Base-by-base conservation (phyloP, 495 filamentous ascomycete species). In the Articulospora tetracladia region DNA sequence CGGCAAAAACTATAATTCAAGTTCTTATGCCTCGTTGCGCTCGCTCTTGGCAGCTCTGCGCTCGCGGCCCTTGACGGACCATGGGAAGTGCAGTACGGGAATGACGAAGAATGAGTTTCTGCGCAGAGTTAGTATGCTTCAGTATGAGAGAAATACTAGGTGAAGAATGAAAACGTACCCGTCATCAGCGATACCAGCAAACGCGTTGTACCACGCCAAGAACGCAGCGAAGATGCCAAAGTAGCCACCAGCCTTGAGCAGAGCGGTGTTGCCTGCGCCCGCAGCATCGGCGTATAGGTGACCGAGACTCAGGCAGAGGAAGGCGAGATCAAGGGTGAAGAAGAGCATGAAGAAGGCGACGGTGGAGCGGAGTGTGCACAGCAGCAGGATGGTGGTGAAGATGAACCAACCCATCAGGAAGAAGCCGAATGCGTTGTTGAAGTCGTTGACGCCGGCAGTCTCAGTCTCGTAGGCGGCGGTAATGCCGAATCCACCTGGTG, bases 381-480 rank as follows among this genome's bases (percentile, higher is more conserved):
- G 67, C 39, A 97, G 78, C 55, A 97, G 74, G 59, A 98, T 77
- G 69, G 83, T 86, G 67, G 93, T 98, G 85, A 98, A 98, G 81
- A 98, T 94, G 80, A 96, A 97, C 94, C 94, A 98, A 71, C 83
- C 83, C n/a, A 90, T 86, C 53, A 97, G 78, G 81, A 89, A 97
- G 69, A 96, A 83, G 57, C 90, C 92, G 57, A 97, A 80, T 2
- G 88, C 90, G 53, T 82, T 68, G 66, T 76, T 76, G 63, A 61
- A 54, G 25, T 74, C 68, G 54, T 74, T 70, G 24, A 62, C 51
- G 0, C 66, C 70, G 36, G 62, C 34, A 1, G 7, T n/a, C 0
- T 24, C 52, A n/a, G 66, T 66, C 1, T 63, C 57, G 65, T 86
- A 87, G 0, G 68, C 66, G 15, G 68, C 71, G 2, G 77, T 59